Base-by-base conservation (phyloP, 23 red algal species). In the Gracilariopsis chorda region DNA sequence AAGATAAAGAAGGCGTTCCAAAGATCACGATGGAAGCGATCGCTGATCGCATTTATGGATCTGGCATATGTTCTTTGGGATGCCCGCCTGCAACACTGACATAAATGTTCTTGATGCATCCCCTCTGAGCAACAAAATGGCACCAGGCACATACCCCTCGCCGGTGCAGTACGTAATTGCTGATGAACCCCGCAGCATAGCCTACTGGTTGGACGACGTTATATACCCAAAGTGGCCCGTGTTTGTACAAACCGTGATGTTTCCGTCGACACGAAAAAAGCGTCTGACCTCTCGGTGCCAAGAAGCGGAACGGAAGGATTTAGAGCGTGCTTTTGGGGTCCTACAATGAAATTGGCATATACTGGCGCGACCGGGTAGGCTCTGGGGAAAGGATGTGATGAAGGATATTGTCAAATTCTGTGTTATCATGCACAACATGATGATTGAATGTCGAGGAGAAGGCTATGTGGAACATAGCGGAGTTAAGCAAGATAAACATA, bases 321-420 rank as follows among this genome's bases (percentile, higher is more conserved):
- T 53, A 0, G 55, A 83, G 52, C 17, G 78, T 8, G 51, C 51
- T 33, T 63, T 63, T 21, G 78, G 53, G 17, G 78, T 83, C 14
- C 42, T 83, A 25, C 51, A 83, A n/a, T 49, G 13, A 16, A 83
- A 59, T 40, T 83, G 78, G 78, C 78, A 83, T 34, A 64, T 83
- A n/a, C n/a, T n/a, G n/a, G n/a, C n/a, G n/a, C n/a, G n/a, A n/a
- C n/a, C n/a, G n/a, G n/a, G n/a, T n/a, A n/a, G n/a, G n/a, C n/a
- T n/a, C n/a, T n/a, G n/a, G n/a, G n/a, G n/a, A n/a, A n/a, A n/a
- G n/a, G n/a, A n/a, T n/a, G n/a, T n/a, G n/a, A n/a, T n/a, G n/a
- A n/a, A n/a, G n/a, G n/a, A n/a, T n/a, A n/a, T n/a, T n/a, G n/a
- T n/a, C n/a, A n/a, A n/a, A n/a, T n/a, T n/a, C n/a, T 78, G 37